phyloP scores from a whole-genome alignment of 2,329 filamentous ascomycete genomes.

The Fusarium xylarioides region DNA sequence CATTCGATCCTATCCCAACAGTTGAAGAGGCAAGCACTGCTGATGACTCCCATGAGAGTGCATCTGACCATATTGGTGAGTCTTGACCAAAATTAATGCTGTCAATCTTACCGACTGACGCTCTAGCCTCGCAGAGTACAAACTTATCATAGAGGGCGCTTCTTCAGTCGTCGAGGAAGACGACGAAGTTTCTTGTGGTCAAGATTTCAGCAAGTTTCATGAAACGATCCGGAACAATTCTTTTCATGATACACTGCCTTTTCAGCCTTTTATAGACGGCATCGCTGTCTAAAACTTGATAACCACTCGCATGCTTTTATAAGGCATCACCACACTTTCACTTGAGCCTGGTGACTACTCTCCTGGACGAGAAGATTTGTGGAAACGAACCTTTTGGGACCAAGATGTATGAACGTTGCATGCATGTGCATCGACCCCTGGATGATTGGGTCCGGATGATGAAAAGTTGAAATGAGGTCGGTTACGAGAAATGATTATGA shows the following conservation, averaged over 20 bases:
- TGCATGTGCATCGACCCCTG: conserved; percentile 5
- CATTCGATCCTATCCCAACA: conserved; percentile 42
- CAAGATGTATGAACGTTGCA: conserved; percentile 13
- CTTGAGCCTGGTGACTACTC: background rate
- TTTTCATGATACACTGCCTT: background rate
- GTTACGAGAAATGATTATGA: conserved; percentile 10
- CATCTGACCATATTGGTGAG: conserved; percentile 46
- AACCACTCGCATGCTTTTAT: background rate
- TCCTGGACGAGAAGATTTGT: background rate
- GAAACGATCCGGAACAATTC: conserved; percentile 17
- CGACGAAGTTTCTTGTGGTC: conserved; percentile 1
- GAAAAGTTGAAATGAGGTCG: background rate
- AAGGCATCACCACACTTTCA: background rate
- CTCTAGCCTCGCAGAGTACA: conserved; percentile 30
- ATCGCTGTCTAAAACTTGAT: background rate
- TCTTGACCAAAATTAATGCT: background rate
- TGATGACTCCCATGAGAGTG: conserved; percentile 30
- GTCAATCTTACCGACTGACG: conserved; percentile 3
- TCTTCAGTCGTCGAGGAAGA: conserved; percentile 14
- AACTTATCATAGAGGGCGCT: conserved; percentile 16
- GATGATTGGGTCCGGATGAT: background rate
- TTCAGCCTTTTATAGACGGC: background rate
- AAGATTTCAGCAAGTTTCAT: conserved; percentile 8
- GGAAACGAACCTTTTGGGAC: background rate
- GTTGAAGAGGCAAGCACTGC: conserved; percentile 48